Base-by-base conservation (phyloP, 768 basidiomycete genomes). In the Chlorophyllum brunneum region DNA sequence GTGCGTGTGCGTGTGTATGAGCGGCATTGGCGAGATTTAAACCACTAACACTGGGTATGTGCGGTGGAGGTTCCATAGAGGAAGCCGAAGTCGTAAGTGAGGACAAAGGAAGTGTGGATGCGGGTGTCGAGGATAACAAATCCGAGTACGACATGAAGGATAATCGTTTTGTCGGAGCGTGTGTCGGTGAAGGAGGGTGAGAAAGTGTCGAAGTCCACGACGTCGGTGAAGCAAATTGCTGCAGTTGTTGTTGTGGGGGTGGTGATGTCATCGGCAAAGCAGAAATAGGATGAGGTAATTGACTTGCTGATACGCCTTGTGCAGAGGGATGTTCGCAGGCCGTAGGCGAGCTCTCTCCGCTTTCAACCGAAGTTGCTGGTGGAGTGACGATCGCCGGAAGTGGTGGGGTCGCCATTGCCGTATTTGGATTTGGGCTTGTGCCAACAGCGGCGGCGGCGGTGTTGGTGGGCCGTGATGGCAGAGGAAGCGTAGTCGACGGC, bases 81-180 rank as follows among this genome's bases (percentile, higher is more conserved):
- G 75, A 67, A 0, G 80, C 78, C 1, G 83, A 78, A 0, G 80
- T 82, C 0, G 91, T 92, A 47, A 93, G 77, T 3, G 82, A 80
- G 0, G 83, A 82, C 2, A 95, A 78, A 1, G 90, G 79, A 36
- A 85, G 77, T 10, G 83, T 82, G 8, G 85, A 76, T 0, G 83
- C 73, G 0, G 93, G 93, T 0, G 89, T 82, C 0, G 85, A 87
- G 0, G 86, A 72, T 36, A 95, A 80, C 2, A 95, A 77, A 66
- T 95, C 92, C 23, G 85, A 80, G 66, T 94, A 94, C 3, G 91
- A 88, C 69, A 95, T 80, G 75, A 94, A 95, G 0, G 91, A 93
- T 9, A 92, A 80, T 2, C 90, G 85, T 59, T 92, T 91, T 24
- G 73, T 71, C 2, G 75, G 66, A 1, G 56, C 56, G 47, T 76